Evolutionary conservation across 2,329 filamentous ascomycete species (phyloP), one percentile per base, ranked within the genome.

Genomic region (Colletotrichum chrysophilum): DNA sequence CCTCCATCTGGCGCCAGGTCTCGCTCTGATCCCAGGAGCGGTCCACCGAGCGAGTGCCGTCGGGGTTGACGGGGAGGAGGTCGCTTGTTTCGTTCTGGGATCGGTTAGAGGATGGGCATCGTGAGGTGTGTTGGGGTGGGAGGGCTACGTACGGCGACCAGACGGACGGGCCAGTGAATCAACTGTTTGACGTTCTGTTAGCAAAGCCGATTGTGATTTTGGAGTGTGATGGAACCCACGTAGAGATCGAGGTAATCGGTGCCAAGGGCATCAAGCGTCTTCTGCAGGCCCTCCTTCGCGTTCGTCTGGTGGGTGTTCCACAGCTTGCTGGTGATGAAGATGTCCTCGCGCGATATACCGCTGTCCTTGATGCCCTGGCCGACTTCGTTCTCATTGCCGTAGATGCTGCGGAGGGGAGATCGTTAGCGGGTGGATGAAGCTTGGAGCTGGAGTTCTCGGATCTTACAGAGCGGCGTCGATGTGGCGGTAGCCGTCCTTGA

Each of bases 101-200:
- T 52, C 6, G 18, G 43, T 52, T 21, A 48, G 38, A 43, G 4
- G 7, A 8, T 38, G 14, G 5, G 3, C 38, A n/a, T 43, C 18
- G 38, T 6, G 9, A 43, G 38, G 38, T 30, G 30, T 10, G 30
- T 10, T 1, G 3, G 30, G 28, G 28, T 28, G 7, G 28, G 28
- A 3, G 38, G n/a, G 43, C 2, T 21, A 52, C 43, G 3, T 52
- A 52, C 43, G 6, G 43, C 43, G 16, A 52, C 43, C 0, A 52
- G 43, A 52, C 43, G 43, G 43, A 52, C 43, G 43, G 43, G 43
- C 43, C 43, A 52, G n/a, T 52, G 43, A 10, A 52, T 52, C 10
- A 52, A 1, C 43, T 52, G 0, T 21, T 13, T 0, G 10, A 4
- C n/a, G 0, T 0, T 1, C 0, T 13, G 10, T 48, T 7, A 48